Evolutionary conservation across 169 alveolate genomes (phyloP), one percentile per base, ranked within the genome.

Genomic region (Plasmodium inui): DNA sequence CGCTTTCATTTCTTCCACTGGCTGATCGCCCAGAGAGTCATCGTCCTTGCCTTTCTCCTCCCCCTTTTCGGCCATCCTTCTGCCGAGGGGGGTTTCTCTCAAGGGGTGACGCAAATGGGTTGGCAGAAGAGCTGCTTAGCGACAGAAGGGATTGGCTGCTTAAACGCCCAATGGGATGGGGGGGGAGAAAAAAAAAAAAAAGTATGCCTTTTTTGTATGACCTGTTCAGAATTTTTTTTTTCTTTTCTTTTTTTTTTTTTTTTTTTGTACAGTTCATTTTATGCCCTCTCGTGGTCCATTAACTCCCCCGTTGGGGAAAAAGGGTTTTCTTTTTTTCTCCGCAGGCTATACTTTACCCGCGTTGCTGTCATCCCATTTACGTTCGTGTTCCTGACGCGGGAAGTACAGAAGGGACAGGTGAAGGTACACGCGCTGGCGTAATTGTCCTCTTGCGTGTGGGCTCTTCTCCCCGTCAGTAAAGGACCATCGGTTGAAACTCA

Each of bases 221-320:
- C 74, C 7, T 61, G 32, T 61, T 61, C 34, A 61, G 34, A 22
- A 22, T 61, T 61, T 61, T 61, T 61, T 61, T 61, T 67, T 67
- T 67, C 19, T 67, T 67, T 67, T 67, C 22, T 67, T 67, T 67
- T 67, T 67, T 67, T 67, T 67, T 67, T 67, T 67, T 67, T 67
- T 67, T 67, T 50, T 50, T 14, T 12, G 22, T 50, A 17, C 61
- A 50, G 19, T 50, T 50, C 61, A 17, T 50, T 50, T 50, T 50
- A 50, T 50, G 22, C 61, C 61, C 61, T 17, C 22, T 17, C 22
- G 8, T 50, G 61, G 61, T 50, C 61, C 61, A 50, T 17, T 50
- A 50, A 50, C 61, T 2, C 14, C 3, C 61, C 2, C 26, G 22
- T 50, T 50, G 61, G 22, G 22, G 61, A 1, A 50, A 41, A 50